phyloP scores from a whole-genome alignment of 805 yeast genomes.

The Cyberlindnera samutprakarnensis region DNA sequence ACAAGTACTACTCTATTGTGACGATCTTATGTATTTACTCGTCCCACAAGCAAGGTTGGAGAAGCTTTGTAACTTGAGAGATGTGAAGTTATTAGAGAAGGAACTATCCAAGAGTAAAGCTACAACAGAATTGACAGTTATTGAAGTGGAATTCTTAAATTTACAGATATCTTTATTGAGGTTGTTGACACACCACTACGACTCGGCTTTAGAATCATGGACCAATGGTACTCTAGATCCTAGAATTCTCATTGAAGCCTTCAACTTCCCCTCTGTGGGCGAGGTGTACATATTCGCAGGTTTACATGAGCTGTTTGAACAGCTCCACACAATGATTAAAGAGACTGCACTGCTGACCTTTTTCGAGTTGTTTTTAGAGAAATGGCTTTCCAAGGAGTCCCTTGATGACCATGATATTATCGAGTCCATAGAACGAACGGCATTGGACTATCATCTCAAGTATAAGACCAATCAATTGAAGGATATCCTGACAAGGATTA shows the following conservation, averaged over 20 bases:
- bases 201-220: slow-evolving; percentile 24
- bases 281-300: slow-evolving; percentile 18
- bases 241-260: slow-evolving; percentile 14
- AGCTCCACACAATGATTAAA: slow-evolving; percentile 8
- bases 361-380: slow-evolving; percentile 15
- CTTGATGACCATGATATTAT: slow-evolving; percentile 9
- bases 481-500: slow-evolving; percentile 1
- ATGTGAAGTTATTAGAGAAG: slow-evolving; percentile 10
- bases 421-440: slow-evolving; percentile 12
- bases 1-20: slow-evolving; percentile 5
- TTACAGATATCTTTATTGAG: slow-evolving; percentile 27
- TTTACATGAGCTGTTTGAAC: slow-evolving; percentile 7
- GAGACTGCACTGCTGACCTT: slow-evolving; percentile 15
- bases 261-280: slow-evolving; percentile 13
- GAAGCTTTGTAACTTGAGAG: slow-evolving; percentile 5
- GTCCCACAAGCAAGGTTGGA: slow-evolving; percentile 18
- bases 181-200: slow-evolving; percentile 14
- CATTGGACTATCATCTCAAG: slow-evolving; percentile 8
- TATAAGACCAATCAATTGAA: slow-evolving; percentile 8
- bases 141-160: slow-evolving; percentile 32
- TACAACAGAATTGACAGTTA: slow-evolving; percentile 28
- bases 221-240: slow-evolving; percentile 24
- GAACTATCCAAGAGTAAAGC: slow-evolving; percentile 23
- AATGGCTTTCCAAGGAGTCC: slow-evolving; percentile 16
- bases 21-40: slow-evolving; percentile 8